A percentile compares a stretch with the other conserved stretches of the same genome.
phyloP scores from a whole-genome alignment of 129 eudicot genomes.

The Escallonia rubra region DNA sequence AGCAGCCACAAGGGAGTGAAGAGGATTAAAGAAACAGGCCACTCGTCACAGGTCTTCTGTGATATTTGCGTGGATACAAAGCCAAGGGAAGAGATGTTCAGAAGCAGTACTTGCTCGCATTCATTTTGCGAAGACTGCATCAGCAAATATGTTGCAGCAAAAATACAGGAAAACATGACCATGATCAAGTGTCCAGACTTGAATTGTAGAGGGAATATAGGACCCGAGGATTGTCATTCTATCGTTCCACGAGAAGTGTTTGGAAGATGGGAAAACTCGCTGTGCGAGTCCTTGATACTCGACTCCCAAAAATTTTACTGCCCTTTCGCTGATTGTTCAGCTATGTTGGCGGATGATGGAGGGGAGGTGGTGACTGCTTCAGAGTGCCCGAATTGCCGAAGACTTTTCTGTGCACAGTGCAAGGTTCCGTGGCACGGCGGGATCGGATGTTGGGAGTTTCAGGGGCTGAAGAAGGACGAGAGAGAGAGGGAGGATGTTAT shows the following conservation, averaged over 20 bases:
- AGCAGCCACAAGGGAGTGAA: background rate
- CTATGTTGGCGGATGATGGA: conserved; percentile 23
- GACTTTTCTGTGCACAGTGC: conserved; percentile 21
- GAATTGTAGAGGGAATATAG: conserved; percentile 5
- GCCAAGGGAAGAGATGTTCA: conserved; percentile 11
- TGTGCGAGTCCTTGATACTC: conserved; percentile 8
- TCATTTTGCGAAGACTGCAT: conserved; percentile 22
- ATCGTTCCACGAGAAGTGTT: conserved; percentile 22
- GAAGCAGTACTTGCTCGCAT: conserved; percentile 10
- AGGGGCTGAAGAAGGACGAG: conserved; percentile 2
- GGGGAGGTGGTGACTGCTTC: conserved; percentile 8
- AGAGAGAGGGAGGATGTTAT: conserved; percentile 8
- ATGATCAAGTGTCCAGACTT: conserved; percentile 18
- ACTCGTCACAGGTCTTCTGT: background rate
- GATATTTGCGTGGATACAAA: conserved; percentile 23
- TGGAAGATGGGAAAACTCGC: conserved; percentile 10
- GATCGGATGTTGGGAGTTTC: conserved; percentile 14
- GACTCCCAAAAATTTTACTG: conserved; percentile 17
- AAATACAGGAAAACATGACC: conserved; percentile 18
- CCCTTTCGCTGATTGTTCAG: conserved; percentile 26
- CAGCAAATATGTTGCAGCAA: conserved; percentile 10
- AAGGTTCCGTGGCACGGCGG: conserved; percentile 24
- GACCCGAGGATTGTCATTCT: conserved; percentile 1
- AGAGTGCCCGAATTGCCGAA: conserved; percentile 28
- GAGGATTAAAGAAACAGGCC: background rate